Base-by-base conservation (phyloP, 257 asterid genomes). In the Solanum piurae region DNA sequence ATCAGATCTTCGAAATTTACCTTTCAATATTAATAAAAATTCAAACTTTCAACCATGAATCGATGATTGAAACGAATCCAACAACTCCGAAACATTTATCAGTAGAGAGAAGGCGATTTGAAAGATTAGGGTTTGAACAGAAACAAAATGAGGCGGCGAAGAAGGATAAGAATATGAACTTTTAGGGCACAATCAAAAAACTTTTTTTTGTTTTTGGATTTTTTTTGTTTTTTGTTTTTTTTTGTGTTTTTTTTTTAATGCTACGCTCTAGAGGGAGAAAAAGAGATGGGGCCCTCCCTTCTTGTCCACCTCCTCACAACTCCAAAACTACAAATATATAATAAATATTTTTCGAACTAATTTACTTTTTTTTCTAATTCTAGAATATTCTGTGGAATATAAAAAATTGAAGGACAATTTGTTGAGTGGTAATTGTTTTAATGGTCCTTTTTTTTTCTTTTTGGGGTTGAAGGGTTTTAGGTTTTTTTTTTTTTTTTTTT, bases 121-220 rank as follows among this genome's bases (percentile, higher is more conserved):
- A n/a, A 80, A 29, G 29, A 83, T 37, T 85, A 66, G 46, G 46
- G 69, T 75, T 84, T 75, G 86, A 44, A 64, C 38, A 83, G 69
- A 64, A 55, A 29, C 76, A 58, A 88, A 46, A 82, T 72, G 71
- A 44, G 80, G 89, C 89, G 92, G 92, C 92, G 37, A 74, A 64
- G 68, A 49, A 58, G 40, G 88, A 88, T 83, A 64, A 86, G 55
- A 62, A 86, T 62, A 60, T 82, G 86, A 72, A 38, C 85, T 86
- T 80, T 72, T 82, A 88, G 90, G 86, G 86, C 84, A 88, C 38
- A n/a, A 83, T 73, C 13, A 55, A 83, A 33, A 40, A 7, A 1
- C 7, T 34, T 14, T 14, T 9, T 25, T 37, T 20, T 2, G 36
- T n/a, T 37, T n/a, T 55, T 14, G 12, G 40, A n/a, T 36, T 8